Evolutionary conservation across 1,139 yeast species (phyloP).

Genomic region (Zygosaccharomyces pseudobailii): DNA sequence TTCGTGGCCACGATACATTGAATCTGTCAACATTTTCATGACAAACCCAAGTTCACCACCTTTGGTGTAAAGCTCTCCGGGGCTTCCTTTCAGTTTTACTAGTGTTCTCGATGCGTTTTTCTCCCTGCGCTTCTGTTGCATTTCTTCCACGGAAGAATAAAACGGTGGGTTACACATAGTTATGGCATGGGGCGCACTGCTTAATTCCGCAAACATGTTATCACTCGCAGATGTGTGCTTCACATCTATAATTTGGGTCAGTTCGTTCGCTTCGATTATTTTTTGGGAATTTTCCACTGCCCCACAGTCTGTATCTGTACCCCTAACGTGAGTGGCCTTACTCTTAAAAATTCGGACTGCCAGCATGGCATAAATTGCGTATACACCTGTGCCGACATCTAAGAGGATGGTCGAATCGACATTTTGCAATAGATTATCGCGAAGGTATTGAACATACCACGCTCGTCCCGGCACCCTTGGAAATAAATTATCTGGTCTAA

Average conservation of each 20-base stretch:
- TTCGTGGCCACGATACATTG: slow-evolving; percentile 6
- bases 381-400: slow-evolving; percentile 33
- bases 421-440: background rate
- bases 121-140: slow-evolving; percentile 9
- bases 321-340: slow-evolving; percentile 15
- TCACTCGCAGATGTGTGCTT: slow-evolving; percentile 4
- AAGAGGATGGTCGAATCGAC: background rate
- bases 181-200: background rate
- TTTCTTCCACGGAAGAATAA: slow-evolving; percentile 24
- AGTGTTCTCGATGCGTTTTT: slow-evolving; percentile 4
- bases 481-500: slow-evolving; percentile 21
- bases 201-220: slow-evolving; percentile 9
- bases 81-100: slow-evolving; percentile 16
- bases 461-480: slow-evolving; percentile 31
- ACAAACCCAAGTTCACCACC: slow-evolving; percentile 33
- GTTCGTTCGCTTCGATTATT: slow-evolving; percentile 17
- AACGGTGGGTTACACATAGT: slow-evolving; percentile 35
- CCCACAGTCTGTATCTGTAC: slow-evolving; percentile 28
- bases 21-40: slow-evolving; percentile 22
- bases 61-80: slow-evolving; percentile 24
- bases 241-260: slow-evolving; percentile 12
- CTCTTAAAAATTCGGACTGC: slow-evolving; percentile 10
- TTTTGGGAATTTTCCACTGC: slow-evolving; percentile 20
- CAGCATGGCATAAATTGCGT: slow-evolving; percentile 30
- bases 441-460: slow-evolving; percentile 22